These are phyloP conservation scores for Trametes gibbosa DNA, from an alignment of 768 basidiomycete species.

Conservation along the genomic window DNA sequence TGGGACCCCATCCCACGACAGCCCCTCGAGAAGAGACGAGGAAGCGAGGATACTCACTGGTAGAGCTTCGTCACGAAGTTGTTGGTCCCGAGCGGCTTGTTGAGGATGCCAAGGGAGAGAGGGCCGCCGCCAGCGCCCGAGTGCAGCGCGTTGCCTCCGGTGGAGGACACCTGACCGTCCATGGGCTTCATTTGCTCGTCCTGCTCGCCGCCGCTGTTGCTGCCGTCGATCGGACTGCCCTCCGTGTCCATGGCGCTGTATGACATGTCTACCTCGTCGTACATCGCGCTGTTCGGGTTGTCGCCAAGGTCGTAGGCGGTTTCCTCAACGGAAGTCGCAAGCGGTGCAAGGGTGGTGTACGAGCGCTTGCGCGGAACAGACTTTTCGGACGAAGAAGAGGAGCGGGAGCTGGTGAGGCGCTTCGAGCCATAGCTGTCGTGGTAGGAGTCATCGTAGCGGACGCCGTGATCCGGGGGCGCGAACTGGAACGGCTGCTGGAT, in stretches of 20 bases:
- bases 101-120: slow-evolving; percentile 50
- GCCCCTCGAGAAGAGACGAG: neutral
- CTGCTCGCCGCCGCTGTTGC: slow-evolving; percentile 35
- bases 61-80: slow-evolving; percentile 90
- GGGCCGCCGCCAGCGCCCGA: slow-evolving; percentile 13
- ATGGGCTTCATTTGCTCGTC: slow-evolving; percentile 35
- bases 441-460: slow-evolving; percentile 33
- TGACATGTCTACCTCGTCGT: slow-evolving; percentile 60
- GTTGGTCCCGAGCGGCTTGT: slow-evolving; percentile 66
- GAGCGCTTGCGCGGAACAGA: slow-evolving; percentile 67
- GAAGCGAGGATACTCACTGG: slow-evolving; percentile 49
- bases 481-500: slow-evolving; percentile 48
- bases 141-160: slow-evolving; percentile 17
- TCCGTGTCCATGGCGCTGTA: slow-evolving; percentile 46
- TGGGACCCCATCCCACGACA: neutral
- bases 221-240: slow-evolving; percentile 43
- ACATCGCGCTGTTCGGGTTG: slow-evolving; percentile 35
- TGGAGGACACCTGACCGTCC: slow-evolving; percentile 21
- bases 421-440: slow-evolving; percentile 34
- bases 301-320: slow-evolving; percentile 25
- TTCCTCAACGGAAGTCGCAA: slow-evolving; percentile 34
- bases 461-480: slow-evolving; percentile 35
- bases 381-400: slow-evolving; percentile 50
- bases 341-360: slow-evolving; percentile 47
- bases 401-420: slow-evolving; percentile 38